phyloP scores from a whole-genome alignment of 192 early-diverging fungal species.

The Gaertneriomyces semiglobifer region DNA sequence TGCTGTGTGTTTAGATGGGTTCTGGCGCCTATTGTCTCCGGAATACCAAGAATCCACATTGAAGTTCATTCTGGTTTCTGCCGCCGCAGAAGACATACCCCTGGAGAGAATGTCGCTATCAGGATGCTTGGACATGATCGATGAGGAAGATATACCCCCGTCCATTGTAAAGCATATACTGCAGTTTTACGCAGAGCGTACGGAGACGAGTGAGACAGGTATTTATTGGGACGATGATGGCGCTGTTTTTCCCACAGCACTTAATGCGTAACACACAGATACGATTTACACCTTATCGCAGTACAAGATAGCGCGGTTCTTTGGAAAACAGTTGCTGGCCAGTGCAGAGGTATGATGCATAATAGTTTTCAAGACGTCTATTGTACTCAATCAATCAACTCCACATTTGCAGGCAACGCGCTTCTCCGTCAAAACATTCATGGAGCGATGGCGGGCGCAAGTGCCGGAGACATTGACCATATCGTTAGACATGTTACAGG shows the following conservation, averaged over 20 bases:
- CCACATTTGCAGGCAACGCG: neutral
- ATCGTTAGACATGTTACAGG: conserved; percentile 26
- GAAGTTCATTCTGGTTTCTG: conserved; percentile 18
- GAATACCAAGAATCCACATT: conserved; percentile 20
- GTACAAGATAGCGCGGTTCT: conserved; percentile 30
- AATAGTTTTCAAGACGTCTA: neutral
- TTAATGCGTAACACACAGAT: neutral
- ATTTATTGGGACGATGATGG: neutral
- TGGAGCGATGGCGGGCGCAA: conserved; percentile 26
- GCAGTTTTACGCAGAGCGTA: conserved; percentile 14
- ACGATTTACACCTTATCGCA: conserved; percentile 10
- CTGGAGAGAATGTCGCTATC: neutral
- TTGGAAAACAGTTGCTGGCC: conserved; percentile 38
- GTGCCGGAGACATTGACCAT: conserved; percentile 26
- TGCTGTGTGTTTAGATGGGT: conserved; percentile 29
- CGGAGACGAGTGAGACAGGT: conserved; percentile 3
- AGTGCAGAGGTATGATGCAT: conserved; percentile 20
- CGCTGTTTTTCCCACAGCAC: too few species aligned
- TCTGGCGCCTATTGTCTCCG: conserved; percentile 26
- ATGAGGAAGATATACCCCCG: conserved; percentile 28
- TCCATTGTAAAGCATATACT: conserved; percentile 25
- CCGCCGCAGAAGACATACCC: conserved; percentile 13
- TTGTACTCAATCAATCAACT: conserved; percentile 1
- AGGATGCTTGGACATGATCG: conserved; percentile 21
- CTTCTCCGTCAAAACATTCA: conserved; percentile 26